Conservation (phyloP, 2,329 filamentous ascomycete species). For the Pyrenophora graminea region DNA sequence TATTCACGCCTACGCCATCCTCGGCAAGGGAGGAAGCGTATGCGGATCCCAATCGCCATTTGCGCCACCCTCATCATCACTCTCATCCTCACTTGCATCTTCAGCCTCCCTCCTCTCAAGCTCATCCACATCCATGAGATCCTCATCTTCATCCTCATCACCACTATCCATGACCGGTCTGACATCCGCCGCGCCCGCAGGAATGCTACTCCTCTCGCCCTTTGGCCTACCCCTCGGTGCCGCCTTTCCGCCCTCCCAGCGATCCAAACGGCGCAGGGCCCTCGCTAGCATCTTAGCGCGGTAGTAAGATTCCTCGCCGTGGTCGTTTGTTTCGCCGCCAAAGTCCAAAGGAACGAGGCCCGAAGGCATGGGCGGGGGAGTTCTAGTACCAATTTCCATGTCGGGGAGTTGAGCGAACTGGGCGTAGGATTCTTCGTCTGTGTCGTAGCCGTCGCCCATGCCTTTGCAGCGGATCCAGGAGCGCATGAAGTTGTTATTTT, state of each 20-base stretch:
- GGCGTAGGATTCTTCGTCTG: constrained; percentile 45
- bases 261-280: constrained; percentile 65
- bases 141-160: constrained; percentile 13
- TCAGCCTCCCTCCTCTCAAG: constrained; percentile 4
- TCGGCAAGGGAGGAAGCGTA: constrained; percentile 29
- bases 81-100: constrained; percentile 30
- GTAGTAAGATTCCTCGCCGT: constrained; percentile 72
- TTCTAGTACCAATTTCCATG: constrained; percentile 33
- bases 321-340: constrained; percentile 67
- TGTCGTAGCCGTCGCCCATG: constrained; percentile 53
- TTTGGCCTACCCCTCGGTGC: constrained; percentile 34
- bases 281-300: constrained; percentile 70
- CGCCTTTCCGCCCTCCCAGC: constrained; percentile 63
- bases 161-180: constrained; percentile 14
- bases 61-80: background rate
- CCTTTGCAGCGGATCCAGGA: constrained; percentile 66
- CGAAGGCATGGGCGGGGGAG: constrained; percentile 43
- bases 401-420: constrained; percentile 46
- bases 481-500: constrained; percentile 69
- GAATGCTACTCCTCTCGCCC: constrained; percentile 11
- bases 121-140: constrained; percentile 22
- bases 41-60: constrained; percentile 16
- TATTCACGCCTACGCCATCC: constrained; percentile 4
- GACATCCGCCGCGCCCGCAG: background rate
- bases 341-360: constrained; percentile 65